Evolutionary conservation across 768 basidiomycete genomes (phyloP).

Genomic region (Boletus coccyginus): DNA sequence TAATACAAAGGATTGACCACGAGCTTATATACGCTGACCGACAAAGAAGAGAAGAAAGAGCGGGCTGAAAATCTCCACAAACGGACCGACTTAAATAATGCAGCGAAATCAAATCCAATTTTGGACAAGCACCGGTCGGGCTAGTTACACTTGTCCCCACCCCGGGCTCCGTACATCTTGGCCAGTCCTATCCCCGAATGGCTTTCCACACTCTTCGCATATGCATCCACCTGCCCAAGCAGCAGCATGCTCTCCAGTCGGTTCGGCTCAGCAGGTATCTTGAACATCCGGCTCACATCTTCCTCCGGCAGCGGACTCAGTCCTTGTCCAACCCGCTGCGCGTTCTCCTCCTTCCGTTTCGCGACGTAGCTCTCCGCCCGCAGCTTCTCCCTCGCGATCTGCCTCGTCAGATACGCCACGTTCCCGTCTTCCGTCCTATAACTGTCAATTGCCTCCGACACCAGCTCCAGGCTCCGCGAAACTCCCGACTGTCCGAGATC

Average conservation of each 20-base stretch:
- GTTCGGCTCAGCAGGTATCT: slow-evolving; percentile 85
- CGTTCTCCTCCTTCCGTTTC: slow-evolving; percentile 90
- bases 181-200: slow-evolving; percentile 60
- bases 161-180: slow-evolving; percentile 79
- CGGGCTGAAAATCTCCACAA: not conserved
- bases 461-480: slow-evolving; percentile 76
- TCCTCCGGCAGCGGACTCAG: slow-evolving; percentile 85
- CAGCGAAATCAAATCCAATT: not conserved
- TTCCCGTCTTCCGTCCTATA: slow-evolving; percentile 93
- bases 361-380: slow-evolving; percentile 76
- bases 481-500: slow-evolving; percentile 69
- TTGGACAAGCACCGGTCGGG: not conserved
- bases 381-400: slow-evolving; percentile 81
- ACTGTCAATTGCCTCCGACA: slow-evolving; percentile 80
- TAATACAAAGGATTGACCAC: slow-evolving; percentile 15
- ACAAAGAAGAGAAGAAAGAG: not conserved
- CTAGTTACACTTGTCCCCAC: slow-evolving; percentile 14
- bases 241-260: slow-evolving; percentile 84
- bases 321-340: slow-evolving; percentile 73
- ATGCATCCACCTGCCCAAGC: slow-evolving; percentile 84
- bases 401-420: slow-evolving; percentile 81
- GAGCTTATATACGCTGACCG: slow-evolving; percentile 10
- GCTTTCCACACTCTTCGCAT: slow-evolving; percentile 72
- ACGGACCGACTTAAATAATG: not conserved
- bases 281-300: slow-evolving; percentile 79